Evolutionary conservation across 345 rosid genomes (phyloP).

Genomic region (Diplotaxis tenuifolia): DNA sequence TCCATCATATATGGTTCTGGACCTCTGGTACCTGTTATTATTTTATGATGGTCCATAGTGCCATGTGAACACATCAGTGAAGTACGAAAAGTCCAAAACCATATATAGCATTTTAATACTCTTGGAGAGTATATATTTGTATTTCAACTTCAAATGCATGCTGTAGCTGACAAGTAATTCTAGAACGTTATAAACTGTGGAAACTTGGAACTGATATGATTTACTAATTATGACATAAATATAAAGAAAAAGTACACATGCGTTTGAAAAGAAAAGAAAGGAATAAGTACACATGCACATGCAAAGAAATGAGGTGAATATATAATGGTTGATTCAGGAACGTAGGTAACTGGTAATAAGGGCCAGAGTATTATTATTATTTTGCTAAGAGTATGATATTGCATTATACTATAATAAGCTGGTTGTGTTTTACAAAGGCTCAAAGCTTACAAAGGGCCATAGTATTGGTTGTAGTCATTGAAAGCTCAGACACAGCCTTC

Average conservation of each 20-base stretch:
- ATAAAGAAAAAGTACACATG: too few relatives aligned
- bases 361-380: conserved; percentile 49
- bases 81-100: background rate
- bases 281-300: conserved; percentile 11
- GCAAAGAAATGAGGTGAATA: background rate
- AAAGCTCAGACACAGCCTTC: conserved; percentile 39
- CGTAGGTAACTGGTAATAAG: conserved; percentile 43
- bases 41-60: too few relatives aligned
- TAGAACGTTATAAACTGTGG: background rate
- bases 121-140: background rate
- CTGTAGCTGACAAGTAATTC: background rate
- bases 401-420: too few relatives aligned
- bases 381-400: too few relatives aligned
- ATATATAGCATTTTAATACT: background rate
- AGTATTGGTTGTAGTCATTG: conserved; percentile 55
- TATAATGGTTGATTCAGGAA: conserved; percentile 12
- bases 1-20: background rate
- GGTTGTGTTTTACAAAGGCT: too few relatives aligned
- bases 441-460: too few relatives aligned
- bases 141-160: background rate
- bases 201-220: background rate
- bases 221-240: background rate
- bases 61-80: background rate
- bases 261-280: background rate
- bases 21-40: too few relatives aligned